Evolutionary conservation across 2,329 filamentous ascomycete species (phyloP), one percentile per base, ranked within the genome.

Genomic region (Lasiodiplodia theobromae): DNA sequence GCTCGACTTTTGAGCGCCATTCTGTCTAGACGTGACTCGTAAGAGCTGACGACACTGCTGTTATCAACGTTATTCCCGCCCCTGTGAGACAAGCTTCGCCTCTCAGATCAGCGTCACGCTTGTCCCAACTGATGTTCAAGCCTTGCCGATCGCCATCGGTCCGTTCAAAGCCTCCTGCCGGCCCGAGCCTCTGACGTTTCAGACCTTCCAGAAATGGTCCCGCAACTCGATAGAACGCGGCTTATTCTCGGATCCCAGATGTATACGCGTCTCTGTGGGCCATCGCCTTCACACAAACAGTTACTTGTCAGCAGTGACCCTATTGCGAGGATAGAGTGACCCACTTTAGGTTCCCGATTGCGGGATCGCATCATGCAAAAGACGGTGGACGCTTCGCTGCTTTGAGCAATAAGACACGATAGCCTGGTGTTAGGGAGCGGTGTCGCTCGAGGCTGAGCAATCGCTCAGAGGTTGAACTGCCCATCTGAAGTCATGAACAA

Each of bases 251-350:
- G 52, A 7, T n/a, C 5, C 52, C 2, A n/a, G 16, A 28, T 31
- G 52, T 28, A 56, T 56, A 56, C 52, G 52, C 52, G 52, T 56
- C 44, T 34, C 28, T 34, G 28, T 56, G 52, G 52, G 28, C 16
- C 52, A 31, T n/a, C 52, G 11, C 14, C 14, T 18, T n/a, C 18
- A 12, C 25, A 11, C n/a, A 56, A n/a, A 2, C 8, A 56, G 23
- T 14, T 34, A 28, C 10, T 28, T 31, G 31, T 56, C n/a, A 28
- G 52, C 25, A 5, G 34, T 18, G 14, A 14, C 25, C 12, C 14
- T 56, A n/a, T 18, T 56, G 8, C 14, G 11, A 56, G 52, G 52
- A 34, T 28, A 56, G n/a, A 2, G 1, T 1, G 52, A 34, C 28
- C 52, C 52, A 56, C 52, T n/a, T 14, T 12, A 6, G 2, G 5